phyloP scores from a whole-genome alignment of 805 yeast genomes.

The Yarrowia keelungensis region DNA sequence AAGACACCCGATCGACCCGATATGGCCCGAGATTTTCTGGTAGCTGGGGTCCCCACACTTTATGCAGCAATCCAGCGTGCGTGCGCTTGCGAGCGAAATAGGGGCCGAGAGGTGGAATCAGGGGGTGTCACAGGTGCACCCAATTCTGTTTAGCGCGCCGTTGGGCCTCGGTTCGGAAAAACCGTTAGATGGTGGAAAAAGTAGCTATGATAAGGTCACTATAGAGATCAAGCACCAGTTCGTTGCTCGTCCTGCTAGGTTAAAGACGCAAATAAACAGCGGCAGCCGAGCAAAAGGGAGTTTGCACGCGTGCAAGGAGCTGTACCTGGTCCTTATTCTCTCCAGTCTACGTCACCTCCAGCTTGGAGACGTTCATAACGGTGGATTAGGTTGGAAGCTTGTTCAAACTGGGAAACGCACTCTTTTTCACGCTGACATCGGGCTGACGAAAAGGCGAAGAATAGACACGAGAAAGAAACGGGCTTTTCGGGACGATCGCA shows the following conservation, averaged over 20 bases:
- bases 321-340: too few species aligned
- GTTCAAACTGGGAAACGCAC: neutral
- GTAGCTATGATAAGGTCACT: too few species aligned
- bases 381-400: constrained; percentile 8
- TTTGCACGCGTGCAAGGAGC: too few species aligned
- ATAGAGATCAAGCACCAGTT: too few species aligned
- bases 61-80: constrained; percentile 11
- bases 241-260: neutral
- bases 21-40: neutral
- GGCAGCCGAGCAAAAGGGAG: neutral
- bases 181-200: neutral
- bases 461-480: constrained; percentile 7
- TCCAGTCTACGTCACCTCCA: too few species aligned
- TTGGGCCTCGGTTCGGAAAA: constrained; percentile 24
- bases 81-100: neutral
- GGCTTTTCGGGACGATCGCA: constrained; percentile 29
- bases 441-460: constrained; percentile 2
- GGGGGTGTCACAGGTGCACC: neutral
- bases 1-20: constrained; percentile 10
- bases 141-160: neutral
- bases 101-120: neutral
- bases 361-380: neutral
- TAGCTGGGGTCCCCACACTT: constrained; percentile 14
- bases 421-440: constrained; percentile 20
- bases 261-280: neutral